Evolutionary conservation across 2,329 filamentous ascomycete genomes (phyloP), one percentile per base, ranked within the genome.

Genomic region (Epichloe gansuensis): DNA sequence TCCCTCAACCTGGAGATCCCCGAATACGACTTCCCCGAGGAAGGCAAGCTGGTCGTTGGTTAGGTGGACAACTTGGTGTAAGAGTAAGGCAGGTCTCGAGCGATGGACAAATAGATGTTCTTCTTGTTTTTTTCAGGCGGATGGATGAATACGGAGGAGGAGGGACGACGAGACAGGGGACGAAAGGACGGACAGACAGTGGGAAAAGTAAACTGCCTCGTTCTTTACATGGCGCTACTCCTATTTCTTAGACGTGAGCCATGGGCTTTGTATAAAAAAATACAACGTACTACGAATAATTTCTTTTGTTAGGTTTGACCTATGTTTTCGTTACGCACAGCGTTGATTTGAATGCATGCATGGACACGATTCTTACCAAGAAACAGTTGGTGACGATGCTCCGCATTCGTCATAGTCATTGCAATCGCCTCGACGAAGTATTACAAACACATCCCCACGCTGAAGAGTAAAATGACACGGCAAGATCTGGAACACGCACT

Each of bases 1-100:
- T 57, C 93, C 93, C 82, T 98, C 67, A 98, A 98, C 81, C 83
- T 98, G 69, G 93, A 97, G 78, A 83, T 97, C 62, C 93, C 91
- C 61, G 71, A 74, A 66, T 95, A 96, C 79, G 88, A 88, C 65
- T 97, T 98, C 82, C 83, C 88, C 58, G 86, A 91, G 69, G 93
- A 96, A 12, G 83, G 81, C 68, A 85, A 83, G 74, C 78, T 98
- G 62, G 73, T 97, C 63, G 95, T 98, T 74, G 93, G 93, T 86
- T 98, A 91, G 80, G 37, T 8, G 35, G 28, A 17, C 28, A 28
- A 12, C 13, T 31, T 43, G 56, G 42, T 61, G 59, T 60, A 61
- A 38, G 56, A 60, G 51, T 60, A 61, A 34, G 37, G 21, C 25
- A 41, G 21, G 31, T 23, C 46, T 48, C 48, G 48, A 41, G 50